Evolutionary conservation across 768 basidiomycete species (phyloP).

Genomic region (Rhodotorula paludigena): DNA sequence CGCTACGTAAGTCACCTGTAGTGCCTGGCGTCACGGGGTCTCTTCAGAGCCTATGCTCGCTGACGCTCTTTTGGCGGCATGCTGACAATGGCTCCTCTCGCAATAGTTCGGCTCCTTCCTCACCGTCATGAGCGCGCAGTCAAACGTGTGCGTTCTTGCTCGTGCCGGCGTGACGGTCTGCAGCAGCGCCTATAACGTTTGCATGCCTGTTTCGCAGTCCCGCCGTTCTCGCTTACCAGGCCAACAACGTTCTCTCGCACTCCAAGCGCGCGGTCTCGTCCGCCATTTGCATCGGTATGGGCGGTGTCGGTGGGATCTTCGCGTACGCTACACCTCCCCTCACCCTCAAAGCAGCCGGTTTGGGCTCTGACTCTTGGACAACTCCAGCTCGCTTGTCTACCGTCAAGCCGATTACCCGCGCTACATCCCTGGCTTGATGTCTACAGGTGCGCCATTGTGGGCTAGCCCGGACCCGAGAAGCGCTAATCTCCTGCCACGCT

Average conservation of each 20-base stretch:
- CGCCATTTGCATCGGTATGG: constrained; percentile 38
- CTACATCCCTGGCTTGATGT: constrained; percentile 31
- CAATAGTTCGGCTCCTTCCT: constrained; percentile 2
- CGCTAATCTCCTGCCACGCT: background rate
- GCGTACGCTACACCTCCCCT: constrained; percentile 15
- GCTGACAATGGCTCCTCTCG: too few species aligned
- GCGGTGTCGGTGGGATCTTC: constrained; percentile 42
- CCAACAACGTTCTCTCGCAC: constrained; percentile 42
- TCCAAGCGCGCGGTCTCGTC: constrained; percentile 41
- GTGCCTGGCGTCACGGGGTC: constrained; percentile 1
- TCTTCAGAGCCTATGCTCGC: background rate
- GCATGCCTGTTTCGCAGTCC: constrained; percentile 5
- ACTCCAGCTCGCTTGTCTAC: background rate
- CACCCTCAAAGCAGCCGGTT: background rate
- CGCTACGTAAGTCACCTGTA: too few species aligned
- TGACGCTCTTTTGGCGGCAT: too few species aligned
- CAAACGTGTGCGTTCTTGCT: constrained; percentile 19
- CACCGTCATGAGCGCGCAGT: constrained; percentile 30
- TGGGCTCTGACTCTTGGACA: too few species aligned
- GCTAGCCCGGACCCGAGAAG: accelerated
- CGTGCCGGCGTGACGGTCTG: accelerated
- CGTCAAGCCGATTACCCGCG: constrained; percentile 19
- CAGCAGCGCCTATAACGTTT: background rate
- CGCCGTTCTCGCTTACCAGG: constrained; percentile 33
- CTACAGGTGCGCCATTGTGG: constrained; percentile 1